A percentile compares a stretch with the other conserved stretches of the same genome.
phyloP scores from a whole-genome alignment of 805 yeast genomes.

The Pichia cephalocereana region DNA sequence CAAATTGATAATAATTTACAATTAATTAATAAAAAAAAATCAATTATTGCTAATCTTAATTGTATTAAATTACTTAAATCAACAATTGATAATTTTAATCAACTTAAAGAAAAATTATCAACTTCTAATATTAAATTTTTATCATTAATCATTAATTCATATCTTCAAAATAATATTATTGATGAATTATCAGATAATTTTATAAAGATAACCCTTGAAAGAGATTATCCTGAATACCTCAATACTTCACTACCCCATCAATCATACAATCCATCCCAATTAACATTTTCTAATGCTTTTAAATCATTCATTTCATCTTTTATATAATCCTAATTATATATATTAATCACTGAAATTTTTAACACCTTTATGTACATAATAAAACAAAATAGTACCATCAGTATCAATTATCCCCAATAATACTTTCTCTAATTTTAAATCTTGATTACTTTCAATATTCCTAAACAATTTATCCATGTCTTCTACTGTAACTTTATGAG shows the following conservation, averaged over 20 bases:
- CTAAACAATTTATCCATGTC: conserved; percentile 34
- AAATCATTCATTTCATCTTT: not conserved
- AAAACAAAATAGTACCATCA: conserved; percentile 67
- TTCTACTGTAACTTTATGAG: conserved; percentile 27
- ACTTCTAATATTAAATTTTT: not conserved
- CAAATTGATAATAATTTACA: conserved; percentile 18
- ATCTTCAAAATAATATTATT: conserved; percentile 22
- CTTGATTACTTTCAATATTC: conserved; percentile 10
- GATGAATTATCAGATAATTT: conserved; percentile 34
- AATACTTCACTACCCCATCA: too few species aligned
- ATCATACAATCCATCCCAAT: too few species aligned
- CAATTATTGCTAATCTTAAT: conserved; percentile 23
- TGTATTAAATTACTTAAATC: conserved; percentile 19
- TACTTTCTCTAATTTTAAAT: conserved; percentile 28
- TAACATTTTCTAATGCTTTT: not conserved
- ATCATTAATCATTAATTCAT: conserved; percentile 24
- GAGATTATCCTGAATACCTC: too few species aligned
- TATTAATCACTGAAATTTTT: conserved; percentile 21
- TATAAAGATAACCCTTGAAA: conserved; percentile 26
- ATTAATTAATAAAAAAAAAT: conserved; percentile 19
- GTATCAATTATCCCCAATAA: conserved; percentile 48
- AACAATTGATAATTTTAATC: conserved; percentile 6
- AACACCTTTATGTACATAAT: conserved; percentile 57
- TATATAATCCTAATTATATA: not conserved
- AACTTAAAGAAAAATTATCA: not conserved